Evolutionary conservation across 768 basidiomycete genomes (phyloP), one percentile per base, ranked within the genome.

Genomic region (Cubamyces sp.): DNA sequence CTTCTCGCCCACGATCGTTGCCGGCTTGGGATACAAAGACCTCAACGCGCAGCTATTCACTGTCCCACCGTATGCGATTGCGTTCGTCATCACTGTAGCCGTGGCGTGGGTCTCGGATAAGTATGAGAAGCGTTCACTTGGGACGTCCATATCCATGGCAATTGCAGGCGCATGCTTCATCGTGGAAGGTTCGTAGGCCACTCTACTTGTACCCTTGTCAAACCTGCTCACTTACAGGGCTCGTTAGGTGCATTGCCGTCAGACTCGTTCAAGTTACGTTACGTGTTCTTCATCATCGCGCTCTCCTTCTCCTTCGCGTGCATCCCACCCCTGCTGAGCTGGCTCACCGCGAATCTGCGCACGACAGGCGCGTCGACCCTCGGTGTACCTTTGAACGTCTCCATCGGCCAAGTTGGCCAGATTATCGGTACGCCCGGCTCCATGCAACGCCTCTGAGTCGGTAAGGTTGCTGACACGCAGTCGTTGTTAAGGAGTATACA

Each of bases 1-100:
- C 66, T 92, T 93, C 73, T 76, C 84, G 8, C 91, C 91, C 6
- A 86, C 87, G 3, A 90, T 93, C 72, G 83, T 92, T 6, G 76
- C 82, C 30, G 76, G 78, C 18, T 79, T 89, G 3, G 87, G 87
- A 19, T 87, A 81, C 70, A 78, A 78, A 2, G 78, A 81, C 0
- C 76, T 82, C 34, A 71, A 75, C 23, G 82, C 84, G 12, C 87
- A 89, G 67, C 76, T 90, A 2, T 83, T 86, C 79, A 86, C 82
- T 15, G 87, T 88, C 2, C 79, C 78, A 5, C 79, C 79, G 11
- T 78, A 74, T 34, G 75, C 78, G 4, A 74, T 74, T 9, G 77
- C 71, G 19, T 77, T 68, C 51, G 74, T 65, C 16, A 61, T 68
- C 30, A 70, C 69, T 0, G 62, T 68, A 14, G 1, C 54, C 4